Conservation (phyloP, 1,139 yeast species). For the Protomyces pachydermus region DNA sequence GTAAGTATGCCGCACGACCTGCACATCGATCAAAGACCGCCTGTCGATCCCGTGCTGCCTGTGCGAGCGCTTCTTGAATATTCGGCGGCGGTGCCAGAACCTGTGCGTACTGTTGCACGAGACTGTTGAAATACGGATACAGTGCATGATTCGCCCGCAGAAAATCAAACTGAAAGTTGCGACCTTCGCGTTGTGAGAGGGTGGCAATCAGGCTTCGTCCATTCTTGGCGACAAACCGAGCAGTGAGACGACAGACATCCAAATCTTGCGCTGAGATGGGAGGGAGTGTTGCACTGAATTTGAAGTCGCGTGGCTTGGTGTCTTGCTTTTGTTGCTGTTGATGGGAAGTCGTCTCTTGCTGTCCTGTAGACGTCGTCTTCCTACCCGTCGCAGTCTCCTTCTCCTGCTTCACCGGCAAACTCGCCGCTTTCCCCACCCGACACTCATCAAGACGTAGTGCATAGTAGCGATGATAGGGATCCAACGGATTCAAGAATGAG, state of each 20-base stretch:
- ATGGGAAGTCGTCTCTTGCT: neutral
- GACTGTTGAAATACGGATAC: constrained; percentile 49
- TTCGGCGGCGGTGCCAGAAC: constrained; percentile 39
- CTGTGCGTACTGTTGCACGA: constrained; percentile 54
- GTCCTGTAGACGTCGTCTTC: neutral
- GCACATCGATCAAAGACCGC: constrained; percentile 51
- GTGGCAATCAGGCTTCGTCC: constrained; percentile 48
- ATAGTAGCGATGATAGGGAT: constrained; percentile 59
- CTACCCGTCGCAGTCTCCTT: neutral
- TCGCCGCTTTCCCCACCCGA: constrained; percentile 33
- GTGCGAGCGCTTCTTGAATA: constrained; percentile 33
- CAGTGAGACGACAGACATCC: constrained; percentile 66
- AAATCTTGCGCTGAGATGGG: constrained; percentile 60
- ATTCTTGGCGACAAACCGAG: constrained; percentile 57
- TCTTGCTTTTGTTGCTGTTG: neutral
- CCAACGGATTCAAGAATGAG: constrained; percentile 52
- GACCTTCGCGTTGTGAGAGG: constrained; percentile 44
- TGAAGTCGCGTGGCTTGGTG: constrained; percentile 43
- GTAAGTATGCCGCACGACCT: constrained; percentile 54
- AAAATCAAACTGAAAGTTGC: constrained; percentile 64
- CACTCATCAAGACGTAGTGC: constrained; percentile 41
- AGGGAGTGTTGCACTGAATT: constrained; percentile 50
- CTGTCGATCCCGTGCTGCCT: constrained; percentile 36
- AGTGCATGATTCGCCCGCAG: constrained; percentile 58
- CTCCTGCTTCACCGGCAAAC: constrained; percentile 22